A percentile compares a stretch with the other conserved stretches of the same genome.
phyloP scores from a whole-genome alignment of 106 monocot species.

The Acanthochlamys bracteata region DNA sequence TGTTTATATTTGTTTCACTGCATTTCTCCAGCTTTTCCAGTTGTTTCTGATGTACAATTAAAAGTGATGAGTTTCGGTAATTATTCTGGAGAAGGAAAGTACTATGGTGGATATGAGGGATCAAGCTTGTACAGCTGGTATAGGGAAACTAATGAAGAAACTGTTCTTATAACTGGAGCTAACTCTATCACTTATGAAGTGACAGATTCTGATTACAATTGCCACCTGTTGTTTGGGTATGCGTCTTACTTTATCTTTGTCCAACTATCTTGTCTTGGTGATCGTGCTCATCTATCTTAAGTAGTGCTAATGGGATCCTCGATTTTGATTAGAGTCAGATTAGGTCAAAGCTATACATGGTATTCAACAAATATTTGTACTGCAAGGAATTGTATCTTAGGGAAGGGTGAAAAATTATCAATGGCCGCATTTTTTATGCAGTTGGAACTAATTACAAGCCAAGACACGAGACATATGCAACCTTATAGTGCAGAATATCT shows the following conservation, averaged over 20 bases:
- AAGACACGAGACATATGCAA: too few species aligned
- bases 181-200: constrained; percentile 70
- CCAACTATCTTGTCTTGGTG: too few species aligned
- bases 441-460: too few species aligned
- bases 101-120: constrained; percentile 97
- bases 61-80: constrained; percentile 34
- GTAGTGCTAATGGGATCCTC: too few species aligned
- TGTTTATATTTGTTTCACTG: background rate
- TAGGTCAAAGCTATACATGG: too few species aligned
- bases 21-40: constrained; percentile 47
- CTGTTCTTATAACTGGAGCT: constrained; percentile 48
- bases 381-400: too few species aligned
- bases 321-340: too few species aligned
- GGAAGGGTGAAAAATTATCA: too few species aligned
- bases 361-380: too few species aligned
- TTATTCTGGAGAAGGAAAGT: constrained; percentile 68
- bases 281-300: too few species aligned
- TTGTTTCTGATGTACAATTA: constrained; percentile 61
- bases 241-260: background rate
- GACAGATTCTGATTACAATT: constrained; percentile 82
- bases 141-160: constrained; percentile 72
- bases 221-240: constrained; percentile 87
- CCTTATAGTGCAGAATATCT: too few species aligned
- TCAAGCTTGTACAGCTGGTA: constrained; percentile 91
- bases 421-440: too few species aligned